These are phyloP conservation scores for Penicillium crystallinum DNA, from an alignment of 495 filamentous ascomycete genomes.

Conservation along the genomic window DNA sequence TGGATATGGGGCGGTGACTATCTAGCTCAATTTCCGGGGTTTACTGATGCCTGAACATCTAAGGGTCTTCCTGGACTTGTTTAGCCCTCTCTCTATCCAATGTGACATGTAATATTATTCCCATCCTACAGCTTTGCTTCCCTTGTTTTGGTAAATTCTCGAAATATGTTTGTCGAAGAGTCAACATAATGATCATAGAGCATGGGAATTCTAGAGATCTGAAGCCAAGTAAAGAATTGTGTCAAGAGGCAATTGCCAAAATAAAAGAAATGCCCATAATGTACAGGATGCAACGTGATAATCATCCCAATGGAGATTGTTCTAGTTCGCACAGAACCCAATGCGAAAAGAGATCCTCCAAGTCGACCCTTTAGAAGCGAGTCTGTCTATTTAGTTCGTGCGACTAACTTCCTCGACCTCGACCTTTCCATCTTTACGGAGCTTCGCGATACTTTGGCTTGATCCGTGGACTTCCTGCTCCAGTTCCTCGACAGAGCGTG, in stretches of 20 bases:
- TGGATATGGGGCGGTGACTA: neutral
- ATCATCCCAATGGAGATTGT: constrained; percentile 10
- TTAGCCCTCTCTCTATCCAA: neutral
- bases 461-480: constrained; percentile 33
- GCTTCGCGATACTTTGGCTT: constrained; percentile 49
- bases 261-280: constrained; percentile 18
- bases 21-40: neutral
- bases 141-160: too few relatives aligned
- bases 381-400: constrained; percentile 15
- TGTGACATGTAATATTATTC: neutral
- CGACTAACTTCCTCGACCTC: constrained; percentile 54
- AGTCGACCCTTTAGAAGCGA: neutral
- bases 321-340: constrained; percentile 13
- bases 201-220: neutral
- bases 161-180: too few relatives aligned
- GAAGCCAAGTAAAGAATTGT: constrained; percentile 6
- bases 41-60: neutral
- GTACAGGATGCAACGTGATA: constrained; percentile 11
- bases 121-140: neutral
- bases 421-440: constrained; percentile 64
- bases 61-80: too few relatives aligned
- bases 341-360: constrained; percentile 6
- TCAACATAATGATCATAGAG: neutral
- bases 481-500: constrained; percentile 31
- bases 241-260: constrained; percentile 7